A percentile compares a stretch with the other conserved stretches of the same genome.
These are phyloP conservation scores for Hypoxylon subgilvum DNA, from an alignment of 495 filamentous ascomycete species.

Conservation along the genomic window DNA sequence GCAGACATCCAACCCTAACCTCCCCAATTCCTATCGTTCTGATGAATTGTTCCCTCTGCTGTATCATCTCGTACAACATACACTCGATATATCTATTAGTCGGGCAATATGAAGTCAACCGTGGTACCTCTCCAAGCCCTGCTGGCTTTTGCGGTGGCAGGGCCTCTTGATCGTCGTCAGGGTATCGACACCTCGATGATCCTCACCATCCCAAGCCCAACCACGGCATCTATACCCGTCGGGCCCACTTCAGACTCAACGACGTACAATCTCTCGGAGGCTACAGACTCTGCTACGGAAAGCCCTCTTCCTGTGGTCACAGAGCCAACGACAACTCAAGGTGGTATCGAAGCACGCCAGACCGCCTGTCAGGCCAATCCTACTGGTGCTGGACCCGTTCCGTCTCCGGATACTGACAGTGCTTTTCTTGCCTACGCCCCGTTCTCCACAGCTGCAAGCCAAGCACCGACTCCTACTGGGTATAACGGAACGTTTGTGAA, in stretches of 20 bases:
- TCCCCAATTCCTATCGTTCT: no score
- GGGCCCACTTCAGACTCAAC: conserved; percentile 29
- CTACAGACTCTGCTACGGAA: conserved; percentile 28
- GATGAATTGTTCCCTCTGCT: no score
- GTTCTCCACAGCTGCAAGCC: conserved; percentile 26
- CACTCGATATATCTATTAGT: not conserved
- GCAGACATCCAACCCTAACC: no score
- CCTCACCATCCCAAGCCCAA: conserved; percentile 19
- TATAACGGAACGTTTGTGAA: conserved; percentile 50
- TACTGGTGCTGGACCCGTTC: conserved; percentile 41
- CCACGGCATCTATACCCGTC: conserved; percentile 18
- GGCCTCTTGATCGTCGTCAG: conserved; percentile 29
- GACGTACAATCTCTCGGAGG: conserved; percentile 21
- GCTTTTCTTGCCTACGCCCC: conserved; percentile 37
- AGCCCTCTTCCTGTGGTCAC: conserved; percentile 32
- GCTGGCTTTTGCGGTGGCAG: conserved; percentile 16
- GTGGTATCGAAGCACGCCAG: conserved; percentile 18
- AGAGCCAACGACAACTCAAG: not conserved
- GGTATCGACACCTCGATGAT: conserved; percentile 28
- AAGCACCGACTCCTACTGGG: conserved; percentile 45
- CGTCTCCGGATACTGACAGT: conserved; percentile 41
- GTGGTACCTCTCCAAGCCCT: conserved; percentile 11
- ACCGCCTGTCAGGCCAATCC: conserved; percentile 35
- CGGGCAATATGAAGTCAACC: conserved; percentile 17
- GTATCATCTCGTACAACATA: no score